Base-by-base conservation (phyloP, 306 rosid genomes). In the Canavalia ensiformis region DNA sequence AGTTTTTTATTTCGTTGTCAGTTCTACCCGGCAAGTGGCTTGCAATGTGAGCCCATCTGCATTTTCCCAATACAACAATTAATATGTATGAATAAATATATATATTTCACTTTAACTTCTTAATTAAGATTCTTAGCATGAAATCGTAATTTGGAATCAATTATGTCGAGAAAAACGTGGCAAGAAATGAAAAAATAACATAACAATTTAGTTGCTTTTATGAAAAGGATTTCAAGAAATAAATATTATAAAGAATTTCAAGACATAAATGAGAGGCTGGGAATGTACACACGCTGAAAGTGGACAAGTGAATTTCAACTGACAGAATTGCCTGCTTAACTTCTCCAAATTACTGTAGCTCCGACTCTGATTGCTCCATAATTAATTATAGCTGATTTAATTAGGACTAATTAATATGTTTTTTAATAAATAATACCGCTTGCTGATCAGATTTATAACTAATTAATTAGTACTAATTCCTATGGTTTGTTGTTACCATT, bases 1-100 rank as follows among this genome's bases (percentile, higher is more conserved):
- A 95, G 85, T 95, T 95, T 82, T 95, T 95, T 75, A 95, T 95
- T 85, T 95, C 99, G 4, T 95, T 95, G 81, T 95, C 99, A 8
- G 99, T 95, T 89, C 99, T 88, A 64, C 99, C 99, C 0, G 99
- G 99, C 44, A 95, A 85, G 87, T 95, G 97, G 77, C 97, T 95
- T 62, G 99, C 99, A 72, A 95, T 95, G 55, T 95, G 99, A 76
- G 99, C 99, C 99, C 99, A 95, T 86, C 99, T 95, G 85, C 84
- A 81, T 54, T 56, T 66, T 8, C 71, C 81, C 64, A 31, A 44
- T 9, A 37, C 34, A 56, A 18, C 5, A 67, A 54, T n/a, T 52
- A 37, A 47, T 11, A 12, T 8, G 35, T 45, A 30, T 1, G 5
- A 55, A 3, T 41, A 5, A 25, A 67, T 28, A n/a, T 3, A 18